Evolutionary conservation across 768 basidiomycete genomes (phyloP), one percentile per base, ranked within the genome.

Genomic region (Mrakia gelida): DNA sequence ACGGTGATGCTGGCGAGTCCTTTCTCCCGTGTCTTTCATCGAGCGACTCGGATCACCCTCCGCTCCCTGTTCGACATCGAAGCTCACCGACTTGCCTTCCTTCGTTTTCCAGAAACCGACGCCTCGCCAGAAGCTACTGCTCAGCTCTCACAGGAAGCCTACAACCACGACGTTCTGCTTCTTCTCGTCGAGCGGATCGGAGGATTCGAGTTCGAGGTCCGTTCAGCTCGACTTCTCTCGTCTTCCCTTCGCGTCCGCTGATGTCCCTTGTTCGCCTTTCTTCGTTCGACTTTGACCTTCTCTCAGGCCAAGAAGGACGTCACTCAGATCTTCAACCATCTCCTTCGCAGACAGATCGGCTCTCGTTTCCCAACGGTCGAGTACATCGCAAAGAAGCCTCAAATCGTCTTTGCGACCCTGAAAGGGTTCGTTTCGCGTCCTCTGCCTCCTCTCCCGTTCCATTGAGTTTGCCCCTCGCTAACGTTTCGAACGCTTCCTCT

Each of bases 281-380:
- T 59, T 23, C 38, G 26, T 52, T 28, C 43, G 41, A 23, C 59
- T 28, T 52, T 32, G 1, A 49, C 91, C 73, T 63, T 75, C 71
- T 71, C 74, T 45, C 75, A 87, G 86, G 86, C 86, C 4, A 82
- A 85, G 63, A 87, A 87, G 81, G 86, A 87, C 79, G 85, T 86
- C 8, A 84, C 86, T 38, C 84, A 84, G 72, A 86, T 87, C 71
- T 87, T 86, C 82, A 87, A 85, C 78, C 84, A 85, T 70, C 83
- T 88, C 10, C 83, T 87, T 0, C 82, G 87, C 68, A 89, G 97
- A 68, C 95, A 98, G 85, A 97, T 99, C 81, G 97, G 97, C 59
- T 88, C 91, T 6, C 90, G 96, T 63, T 92, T 90, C 86, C 97
- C 97, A n/a, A 98, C 97, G 0, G 95, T 98, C 70, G 97, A 99